Percentiles rank a stretch among this genome's conserved stretches.
phyloP scores from a whole-genome alignment of 495 filamentous ascomycete species.

The Neurospora sp. region DNA sequence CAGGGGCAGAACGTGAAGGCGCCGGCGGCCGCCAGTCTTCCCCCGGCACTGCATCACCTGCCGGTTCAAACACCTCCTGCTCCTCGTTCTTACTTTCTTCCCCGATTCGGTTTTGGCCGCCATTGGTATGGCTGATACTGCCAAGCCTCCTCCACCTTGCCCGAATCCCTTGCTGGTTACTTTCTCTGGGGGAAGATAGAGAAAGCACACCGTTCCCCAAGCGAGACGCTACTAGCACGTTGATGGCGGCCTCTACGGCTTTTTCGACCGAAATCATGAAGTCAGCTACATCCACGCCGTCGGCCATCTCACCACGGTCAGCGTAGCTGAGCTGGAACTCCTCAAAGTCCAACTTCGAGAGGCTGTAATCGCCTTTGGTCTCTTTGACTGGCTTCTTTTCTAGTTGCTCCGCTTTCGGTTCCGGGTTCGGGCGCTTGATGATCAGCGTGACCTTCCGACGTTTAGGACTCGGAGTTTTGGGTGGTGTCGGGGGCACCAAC shows the following conservation, averaged over 20 bases:
- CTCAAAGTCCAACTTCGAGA: slow-evolving; percentile 4
- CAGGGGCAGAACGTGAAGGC: not conserved
- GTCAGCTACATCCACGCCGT: slow-evolving; percentile 4
- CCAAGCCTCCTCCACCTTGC: not conserved
- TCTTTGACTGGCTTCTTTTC: not conserved
- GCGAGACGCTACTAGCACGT: not conserved
- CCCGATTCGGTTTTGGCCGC: not conserved
- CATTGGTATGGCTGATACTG: not conserved
- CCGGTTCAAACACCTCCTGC: not conserved
- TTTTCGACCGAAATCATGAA: slow-evolving; percentile 6
- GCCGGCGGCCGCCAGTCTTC: slow-evolving; percentile 5
- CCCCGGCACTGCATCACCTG: not conserved
- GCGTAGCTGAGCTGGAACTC: not conserved
- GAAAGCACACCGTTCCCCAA: fast-evolving
- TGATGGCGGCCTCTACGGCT: not conserved
- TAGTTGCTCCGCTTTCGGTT: not conserved
- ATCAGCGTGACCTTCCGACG: not conserved
- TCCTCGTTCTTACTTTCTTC: not conserved
- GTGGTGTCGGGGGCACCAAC: not conserved
- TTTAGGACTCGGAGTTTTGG: not conserved
- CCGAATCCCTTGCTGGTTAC: fast-evolving
- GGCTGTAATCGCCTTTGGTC: slow-evolving; percentile 11
- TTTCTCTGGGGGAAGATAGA: not conserved
- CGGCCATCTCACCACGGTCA: not conserved
- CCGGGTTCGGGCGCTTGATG: not conserved